Evolutionary conservation across 2,329 filamentous ascomycete species (phyloP).

Genomic region (Cladosporium sp.): DNA sequence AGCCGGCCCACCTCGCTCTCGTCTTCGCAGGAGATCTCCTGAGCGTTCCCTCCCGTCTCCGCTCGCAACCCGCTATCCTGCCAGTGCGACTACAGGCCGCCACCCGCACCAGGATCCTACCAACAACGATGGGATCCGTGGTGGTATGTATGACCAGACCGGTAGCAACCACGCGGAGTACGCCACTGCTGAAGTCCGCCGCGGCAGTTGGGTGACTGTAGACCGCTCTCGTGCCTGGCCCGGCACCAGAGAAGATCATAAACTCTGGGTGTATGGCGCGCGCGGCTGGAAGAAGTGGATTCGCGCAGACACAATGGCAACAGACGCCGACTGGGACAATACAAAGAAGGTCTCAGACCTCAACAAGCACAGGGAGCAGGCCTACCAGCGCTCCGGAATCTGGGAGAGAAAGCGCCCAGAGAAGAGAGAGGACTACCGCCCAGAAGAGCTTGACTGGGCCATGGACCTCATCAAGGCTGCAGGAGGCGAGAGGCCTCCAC

Average conservation of each 20-base stretch:
- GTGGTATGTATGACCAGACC: slow-evolving; percentile 1
- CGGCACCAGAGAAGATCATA: neutral
- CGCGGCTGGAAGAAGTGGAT: slow-evolving; percentile 1
- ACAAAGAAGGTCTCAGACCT: neutral
- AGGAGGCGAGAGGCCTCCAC: neutral
- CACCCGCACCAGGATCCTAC: neutral
- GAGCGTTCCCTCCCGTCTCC: neutral
- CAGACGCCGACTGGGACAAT: slow-evolving; percentile 6
- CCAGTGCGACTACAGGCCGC: neutral
- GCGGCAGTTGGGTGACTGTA: neutral
- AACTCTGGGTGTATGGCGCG: neutral
- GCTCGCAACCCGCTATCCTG: neutral
- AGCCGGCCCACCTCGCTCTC: too few species aligned
- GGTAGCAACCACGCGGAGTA: neutral
- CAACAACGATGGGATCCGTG: neutral
- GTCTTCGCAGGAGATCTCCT: neutral
- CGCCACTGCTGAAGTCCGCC: neutral
- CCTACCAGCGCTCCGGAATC: neutral
- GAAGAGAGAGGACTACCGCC: neutral
- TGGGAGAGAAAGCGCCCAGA: neutral
- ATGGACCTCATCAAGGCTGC: neutral
- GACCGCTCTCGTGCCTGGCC: slow-evolving; percentile 5
- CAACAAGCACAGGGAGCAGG: slow-evolving; percentile 11
- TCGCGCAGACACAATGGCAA: neutral
- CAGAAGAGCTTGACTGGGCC: neutral